These are phyloP conservation scores for Globisporangium paddicum DNA, from an alignment of 352 stramenopile species.

Conservation along the genomic window DNA sequence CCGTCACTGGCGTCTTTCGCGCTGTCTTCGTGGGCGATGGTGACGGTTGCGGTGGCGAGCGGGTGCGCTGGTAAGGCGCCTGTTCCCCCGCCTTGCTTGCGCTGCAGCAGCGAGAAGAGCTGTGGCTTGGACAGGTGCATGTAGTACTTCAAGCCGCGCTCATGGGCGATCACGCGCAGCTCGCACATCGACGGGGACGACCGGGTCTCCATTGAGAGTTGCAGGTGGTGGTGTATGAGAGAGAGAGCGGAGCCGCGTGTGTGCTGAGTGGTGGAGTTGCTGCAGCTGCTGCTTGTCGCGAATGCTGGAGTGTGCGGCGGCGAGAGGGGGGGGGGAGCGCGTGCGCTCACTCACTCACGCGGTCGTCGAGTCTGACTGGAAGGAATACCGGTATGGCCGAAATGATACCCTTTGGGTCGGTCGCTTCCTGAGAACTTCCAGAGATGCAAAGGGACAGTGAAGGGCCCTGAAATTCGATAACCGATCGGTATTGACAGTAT, in stretches of 20 bases:
- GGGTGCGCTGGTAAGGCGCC: background rate
- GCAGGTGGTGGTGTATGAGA: too few species aligned
- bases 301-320: constrained; percentile 2
- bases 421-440: background rate
- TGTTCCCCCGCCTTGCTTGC: constrained; percentile 60
- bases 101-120: constrained; percentile 70
- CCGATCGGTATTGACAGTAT: background rate
- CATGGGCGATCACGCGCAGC: constrained; percentile 57
- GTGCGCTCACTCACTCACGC: background rate
- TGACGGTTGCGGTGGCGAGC: constrained; percentile 3
- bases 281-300: background rate
- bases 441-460: background rate
- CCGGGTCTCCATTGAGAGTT: constrained; percentile 63
- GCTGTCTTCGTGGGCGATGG: background rate
- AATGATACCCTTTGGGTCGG: background rate
- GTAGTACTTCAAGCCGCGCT: constrained; percentile 83
- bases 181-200: constrained; percentile 80
- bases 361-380: background rate
- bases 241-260: background rate
- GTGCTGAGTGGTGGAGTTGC: background rate
- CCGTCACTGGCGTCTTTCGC: background rate
- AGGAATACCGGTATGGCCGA: background rate
- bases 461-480: too few species aligned
- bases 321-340: background rate
- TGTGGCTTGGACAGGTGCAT: constrained; percentile 77